Evolutionary conservation across 257 asterid species (phyloP).

Genomic region (Solanum microdontum): DNA sequence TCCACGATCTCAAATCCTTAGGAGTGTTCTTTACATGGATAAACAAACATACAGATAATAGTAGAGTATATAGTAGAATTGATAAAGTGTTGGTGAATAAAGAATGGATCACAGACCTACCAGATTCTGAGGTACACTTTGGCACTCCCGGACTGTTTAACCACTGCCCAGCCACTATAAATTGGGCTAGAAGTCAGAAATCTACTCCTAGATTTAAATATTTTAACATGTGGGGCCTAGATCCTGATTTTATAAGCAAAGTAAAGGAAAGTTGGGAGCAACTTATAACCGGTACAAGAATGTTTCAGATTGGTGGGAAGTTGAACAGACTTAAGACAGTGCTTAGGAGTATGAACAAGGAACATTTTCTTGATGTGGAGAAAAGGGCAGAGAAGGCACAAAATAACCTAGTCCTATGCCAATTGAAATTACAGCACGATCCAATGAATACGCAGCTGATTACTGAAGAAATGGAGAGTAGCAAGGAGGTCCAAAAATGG

Average conservation of each 20-base stretch:
- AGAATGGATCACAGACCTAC: too few species aligned
- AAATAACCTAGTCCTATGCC: not conserved
- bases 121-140: not conserved
- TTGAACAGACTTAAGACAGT: not conserved
- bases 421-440: not conserved
- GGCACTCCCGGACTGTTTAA: not conserved
- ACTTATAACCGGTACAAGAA: too few species aligned
- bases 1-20: not conserved
- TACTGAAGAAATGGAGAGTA: not conserved
- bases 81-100: not conserved
- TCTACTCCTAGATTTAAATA: not conserved
- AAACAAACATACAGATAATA: not conserved
- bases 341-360: not conserved
- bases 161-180: not conserved
- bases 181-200: not conserved
- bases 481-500: not conserved
- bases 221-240: not conserved
- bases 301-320: not conserved
- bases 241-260: not conserved
- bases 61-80: not conserved
- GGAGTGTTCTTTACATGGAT: not conserved
- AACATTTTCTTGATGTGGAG: not conserved
- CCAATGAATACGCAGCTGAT: not conserved
- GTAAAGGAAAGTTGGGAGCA: not conserved
- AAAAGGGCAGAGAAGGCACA: not conserved